phyloP scores from a whole-genome alignment of 2,329 filamentous ascomycete species.

The Graphilbum ipis-grandicollis region DNA sequence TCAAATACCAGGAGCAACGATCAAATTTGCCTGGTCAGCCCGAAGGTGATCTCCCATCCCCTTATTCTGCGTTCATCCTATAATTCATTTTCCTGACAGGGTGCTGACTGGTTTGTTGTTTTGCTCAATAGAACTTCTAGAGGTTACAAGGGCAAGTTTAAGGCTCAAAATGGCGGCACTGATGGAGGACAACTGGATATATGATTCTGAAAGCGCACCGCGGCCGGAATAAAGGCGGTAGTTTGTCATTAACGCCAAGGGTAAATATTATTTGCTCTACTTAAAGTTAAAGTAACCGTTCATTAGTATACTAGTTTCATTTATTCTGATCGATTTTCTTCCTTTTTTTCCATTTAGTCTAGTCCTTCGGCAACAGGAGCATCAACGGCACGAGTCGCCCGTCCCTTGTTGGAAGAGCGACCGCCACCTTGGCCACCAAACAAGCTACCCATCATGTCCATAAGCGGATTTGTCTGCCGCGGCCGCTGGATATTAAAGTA shows the following conservation, averaged over 20 bases:
- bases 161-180: slow-evolving; percentile 55
- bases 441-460: slow-evolving; percentile 97
- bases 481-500: slow-evolving; percentile 89
- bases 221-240: slow-evolving; percentile 14
- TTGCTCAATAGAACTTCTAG: slow-evolving; percentile 51
- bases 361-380: slow-evolving; percentile 39
- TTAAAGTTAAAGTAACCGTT: background rate
- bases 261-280: too few relatives aligned
- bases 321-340: background rate
- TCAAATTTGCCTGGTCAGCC: slow-evolving; percentile 41
- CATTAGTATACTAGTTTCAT: background rate
- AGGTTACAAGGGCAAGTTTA: slow-evolving; percentile 52
- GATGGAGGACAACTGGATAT: slow-evolving; percentile 84
- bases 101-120: background rate
- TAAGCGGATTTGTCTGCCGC: slow-evolving; percentile 74
- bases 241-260: too few relatives aligned
- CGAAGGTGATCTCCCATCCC: slow-evolving; percentile 36
- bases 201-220: slow-evolving; percentile 47
- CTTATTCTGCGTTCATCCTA: too few relatives aligned
- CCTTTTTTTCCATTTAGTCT: slow-evolving; percentile 23
- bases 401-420: slow-evolving; percentile 21
- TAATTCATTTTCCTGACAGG: background rate
- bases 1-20: slow-evolving; percentile 42
- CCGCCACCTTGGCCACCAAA: slow-evolving; percentile 50
- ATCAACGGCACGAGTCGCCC: slow-evolving; percentile 19